Evolutionary conservation across 2,329 filamentous ascomycete species (phyloP), one percentile per base, ranked within the genome.

Genomic region (Nannizziopsis barbatae): DNA sequence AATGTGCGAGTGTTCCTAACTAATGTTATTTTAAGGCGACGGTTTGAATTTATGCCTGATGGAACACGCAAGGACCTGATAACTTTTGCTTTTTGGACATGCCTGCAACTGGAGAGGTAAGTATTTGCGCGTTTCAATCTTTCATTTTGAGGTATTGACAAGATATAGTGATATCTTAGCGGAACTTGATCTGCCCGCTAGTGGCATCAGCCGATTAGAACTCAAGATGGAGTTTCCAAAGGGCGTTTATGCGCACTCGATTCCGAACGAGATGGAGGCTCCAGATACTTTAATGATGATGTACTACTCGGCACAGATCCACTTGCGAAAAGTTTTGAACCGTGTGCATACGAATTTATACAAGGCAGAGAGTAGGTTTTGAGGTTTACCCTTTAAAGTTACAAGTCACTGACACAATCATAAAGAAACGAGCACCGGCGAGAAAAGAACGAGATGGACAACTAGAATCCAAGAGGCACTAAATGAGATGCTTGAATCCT

Each of bases 41-140:
- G 66, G 10, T 67, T 66, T 49, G 55, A 60, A 17, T 47, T 55
- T 36, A 56, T 67, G 50, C 49, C 53, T 22, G 60, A 63, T 11
- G 58, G 59, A 1, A 52, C 55, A 5, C 37, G 55, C 3, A 63
- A 81, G 57, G 86, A 88, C 59, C 73, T 83, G 49, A 72, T 83
- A 32, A 72, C 83, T 11, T 75, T 93, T 57, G 83, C 86, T 0
- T 95, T 89, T 59, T 96, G 90, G 90, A 92, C 89, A 6, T 94
- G 86, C 62, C 71, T 95, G 53, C 90, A 96, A 60, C 74, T 96
- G 9, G 90, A 96, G 66, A 95, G 83, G 83, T 86, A 65, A 56
- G 65, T 42, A 54, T 41, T 8, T 14, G 14, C 3, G 10, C 14
- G 22, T 2, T 11, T 15, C 39, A 15, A 2, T 3, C 3, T 40